phyloP scores from a whole-genome alignment of 2,329 filamentous ascomycete species.

The Zopfia rhizophila region DNA sequence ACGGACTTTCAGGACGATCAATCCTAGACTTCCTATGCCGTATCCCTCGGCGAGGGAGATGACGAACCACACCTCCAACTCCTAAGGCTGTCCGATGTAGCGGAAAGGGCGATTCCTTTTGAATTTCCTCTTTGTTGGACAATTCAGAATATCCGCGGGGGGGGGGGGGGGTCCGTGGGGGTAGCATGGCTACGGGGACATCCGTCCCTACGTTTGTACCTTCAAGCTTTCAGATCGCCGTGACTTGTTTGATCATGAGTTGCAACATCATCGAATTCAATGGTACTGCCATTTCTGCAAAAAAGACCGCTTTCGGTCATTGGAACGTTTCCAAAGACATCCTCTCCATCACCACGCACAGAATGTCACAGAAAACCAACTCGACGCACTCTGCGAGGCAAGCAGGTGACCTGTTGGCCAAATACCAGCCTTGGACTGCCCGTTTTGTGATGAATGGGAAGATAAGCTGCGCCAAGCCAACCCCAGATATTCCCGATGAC shows the following conservation, averaged over 20 bases:
- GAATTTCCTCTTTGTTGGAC: constrained; percentile 35
- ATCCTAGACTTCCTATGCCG: too few species aligned
- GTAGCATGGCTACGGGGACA: constrained; percentile 19
- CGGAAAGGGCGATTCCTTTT: constrained; percentile 19
- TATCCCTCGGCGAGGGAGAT: too few species aligned
- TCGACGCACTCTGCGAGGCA: constrained; percentile 17
- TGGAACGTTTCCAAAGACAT: constrained; percentile 17
- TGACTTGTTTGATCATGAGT: constrained; percentile 33
- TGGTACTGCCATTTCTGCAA: constrained; percentile 31
- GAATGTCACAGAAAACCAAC: constrained; percentile 12
- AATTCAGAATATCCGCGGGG: constrained; percentile 22
- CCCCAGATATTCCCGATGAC: constrained; percentile 5
- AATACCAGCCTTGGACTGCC: constrained; percentile 20
- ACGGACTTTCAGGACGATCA: constrained; percentile 19
- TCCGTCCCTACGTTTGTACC: constrained; percentile 32
- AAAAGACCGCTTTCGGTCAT: constrained; percentile 6
- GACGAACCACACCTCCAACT: constrained; percentile 4
- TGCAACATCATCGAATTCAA: constrained; percentile 21
- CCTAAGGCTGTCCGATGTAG: constrained; percentile 1
- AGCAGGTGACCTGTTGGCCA: constrained; percentile 8
- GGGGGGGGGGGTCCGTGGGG: constrained; percentile 19
- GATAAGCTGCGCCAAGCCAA: constrained; percentile 12
- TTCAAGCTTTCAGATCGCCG: constrained; percentile 26
- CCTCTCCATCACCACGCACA: constrained; percentile 18
- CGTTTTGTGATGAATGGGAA: constrained; percentile 23